These are phyloP conservation scores for Hypoxylon sp. DNA, from an alignment of 2,329 filamentous ascomycete genomes.

Conservation along the genomic window DNA sequence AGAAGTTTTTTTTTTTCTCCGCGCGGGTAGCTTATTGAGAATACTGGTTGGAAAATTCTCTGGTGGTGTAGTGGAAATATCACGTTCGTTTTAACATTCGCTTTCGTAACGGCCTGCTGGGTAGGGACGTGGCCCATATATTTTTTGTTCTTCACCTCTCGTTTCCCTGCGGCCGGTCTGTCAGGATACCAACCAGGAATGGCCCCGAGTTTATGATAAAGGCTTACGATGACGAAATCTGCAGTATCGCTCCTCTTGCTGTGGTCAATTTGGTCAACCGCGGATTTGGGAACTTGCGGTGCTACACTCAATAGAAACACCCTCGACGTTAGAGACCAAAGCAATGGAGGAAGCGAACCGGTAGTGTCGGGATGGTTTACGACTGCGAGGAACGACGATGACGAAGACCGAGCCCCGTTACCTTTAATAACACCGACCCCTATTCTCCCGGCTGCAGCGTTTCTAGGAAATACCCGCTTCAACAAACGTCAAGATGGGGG, in stretches of 20 bases:
- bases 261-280: conserved; percentile 37
- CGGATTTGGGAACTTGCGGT: conserved; percentile 12
- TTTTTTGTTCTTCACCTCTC: conserved; percentile 16
- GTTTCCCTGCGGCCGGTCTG: conserved; percentile 16
- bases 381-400: conserved; percentile 6
- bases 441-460: background rate
- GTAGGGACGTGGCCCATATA: conserved; percentile 4
- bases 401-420: background rate
- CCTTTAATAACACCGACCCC: conserved; percentile 6
- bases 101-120: conserved; percentile 13
- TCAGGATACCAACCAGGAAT: conserved; percentile 15
- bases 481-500: conserved; percentile 17
- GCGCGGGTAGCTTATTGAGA: background rate
- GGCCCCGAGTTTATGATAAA: conserved; percentile 27
- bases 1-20: conserved; percentile 10
- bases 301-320: background rate
- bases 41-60: conserved; percentile 12
- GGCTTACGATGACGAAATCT: conserved; percentile 33
- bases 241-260: conserved; percentile 33
- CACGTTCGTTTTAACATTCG: conserved; percentile 4
- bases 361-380: conserved; percentile 11
- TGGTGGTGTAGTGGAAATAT: conserved; percentile 14
- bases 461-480: background rate
- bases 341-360: background rate
- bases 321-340: conserved; percentile 5